Percentiles rank a stretch among this genome's conserved stretches.
phyloP scores from a whole-genome alignment of 768 basidiomycete genomes.

The Suillus brevipes region DNA sequence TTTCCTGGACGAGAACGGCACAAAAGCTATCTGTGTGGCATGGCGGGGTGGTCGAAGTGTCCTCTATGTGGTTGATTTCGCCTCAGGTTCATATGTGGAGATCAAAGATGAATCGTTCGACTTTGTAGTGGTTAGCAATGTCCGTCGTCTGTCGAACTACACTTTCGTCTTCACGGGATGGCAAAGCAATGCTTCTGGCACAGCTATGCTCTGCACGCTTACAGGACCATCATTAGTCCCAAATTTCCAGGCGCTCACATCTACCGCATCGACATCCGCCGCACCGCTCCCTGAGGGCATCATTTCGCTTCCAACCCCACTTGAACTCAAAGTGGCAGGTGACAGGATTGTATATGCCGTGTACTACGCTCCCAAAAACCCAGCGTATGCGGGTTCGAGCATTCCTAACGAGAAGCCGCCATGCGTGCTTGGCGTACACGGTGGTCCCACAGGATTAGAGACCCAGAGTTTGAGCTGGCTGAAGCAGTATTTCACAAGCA shows the following conservation, averaged over 20 bases:
- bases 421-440: constrained; percentile 62
- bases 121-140: background rate
- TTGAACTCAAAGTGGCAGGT: constrained; percentile 11
- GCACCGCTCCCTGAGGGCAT: constrained; percentile 19
- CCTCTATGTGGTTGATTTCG: constrained; percentile 33
- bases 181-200: constrained; percentile 6
- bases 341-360: constrained; percentile 51
- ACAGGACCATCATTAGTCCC: constrained; percentile 8
- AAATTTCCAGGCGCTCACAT: constrained; percentile 10
- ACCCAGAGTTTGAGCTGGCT: constrained; percentile 49
- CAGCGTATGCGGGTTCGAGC: constrained; percentile 47
- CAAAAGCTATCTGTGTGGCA: constrained; percentile 32
- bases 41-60: constrained; percentile 30
- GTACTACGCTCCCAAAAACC: constrained; percentile 64
- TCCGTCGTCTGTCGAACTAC: background rate
- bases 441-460: constrained; percentile 60
- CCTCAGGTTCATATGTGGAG: constrained; percentile 4
- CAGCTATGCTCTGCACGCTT: constrained; percentile 8
- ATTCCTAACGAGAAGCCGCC: constrained; percentile 59
- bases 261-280: constrained; percentile 6
- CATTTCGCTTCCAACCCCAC: constrained; percentile 17
- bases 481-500: constrained; percentile 64
- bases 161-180: background rate
- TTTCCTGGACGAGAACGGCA: constrained; percentile 22
- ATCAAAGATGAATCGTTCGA: background rate